A percentile compares a stretch with the other conserved stretches of the same genome.
Conservation (phyloP, 2,329 filamentous ascomycete genomes). For the Xylaria sp. region DNA sequence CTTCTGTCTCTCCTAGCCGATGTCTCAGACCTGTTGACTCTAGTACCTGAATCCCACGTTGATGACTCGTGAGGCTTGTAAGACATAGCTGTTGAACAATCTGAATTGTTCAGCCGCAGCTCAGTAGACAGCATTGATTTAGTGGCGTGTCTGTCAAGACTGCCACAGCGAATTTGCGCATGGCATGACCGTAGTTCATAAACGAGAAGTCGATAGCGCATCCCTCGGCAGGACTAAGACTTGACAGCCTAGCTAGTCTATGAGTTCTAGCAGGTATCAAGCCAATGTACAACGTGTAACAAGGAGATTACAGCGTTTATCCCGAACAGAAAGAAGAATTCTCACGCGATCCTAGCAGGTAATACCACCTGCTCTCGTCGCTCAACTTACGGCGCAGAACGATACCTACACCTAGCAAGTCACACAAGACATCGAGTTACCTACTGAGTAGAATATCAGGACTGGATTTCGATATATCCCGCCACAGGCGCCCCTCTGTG, state of each 20-base stretch:
- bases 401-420: not conserved
- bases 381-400: not conserved
- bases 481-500: conserved; percentile 1
- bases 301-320: not conserved
- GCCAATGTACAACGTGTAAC: not conserved
- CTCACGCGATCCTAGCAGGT: not conserved
- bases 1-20: not conserved
- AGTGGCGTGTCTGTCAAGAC: not conserved
- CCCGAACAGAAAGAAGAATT: not conserved
- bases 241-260: not conserved
- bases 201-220: not conserved
- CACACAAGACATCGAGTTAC: not conserved
- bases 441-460: not conserved
- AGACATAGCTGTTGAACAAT: conserved; percentile 5
- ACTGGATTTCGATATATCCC: conserved; percentile 14
- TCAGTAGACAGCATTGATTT: not conserved
- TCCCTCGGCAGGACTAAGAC: too few species aligned
- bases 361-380: not conserved
- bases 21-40: not conserved
- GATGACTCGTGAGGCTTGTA: not conserved
- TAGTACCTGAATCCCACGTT: not conserved
- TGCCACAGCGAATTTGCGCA: not conserved
- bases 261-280: not conserved
- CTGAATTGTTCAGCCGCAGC: conserved; percentile 9
- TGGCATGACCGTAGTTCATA: not conserved